Evolutionary conservation across 805 yeast species (phyloP).

Genomic region (Suhomyces xylopsoci): DNA sequence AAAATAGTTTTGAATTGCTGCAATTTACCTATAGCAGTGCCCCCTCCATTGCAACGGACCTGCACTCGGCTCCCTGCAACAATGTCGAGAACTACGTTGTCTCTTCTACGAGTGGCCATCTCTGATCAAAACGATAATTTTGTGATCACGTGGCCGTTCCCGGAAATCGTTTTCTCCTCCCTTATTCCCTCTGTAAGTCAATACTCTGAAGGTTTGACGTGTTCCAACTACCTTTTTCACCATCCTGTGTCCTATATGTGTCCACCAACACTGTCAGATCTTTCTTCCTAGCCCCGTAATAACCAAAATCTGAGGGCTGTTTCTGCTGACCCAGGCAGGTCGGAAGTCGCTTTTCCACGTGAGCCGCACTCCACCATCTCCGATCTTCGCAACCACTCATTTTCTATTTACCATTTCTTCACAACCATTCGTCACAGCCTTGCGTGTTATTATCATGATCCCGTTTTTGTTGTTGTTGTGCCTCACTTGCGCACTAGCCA

Average conservation of each 20-base stretch:
- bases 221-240: not conserved
- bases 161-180: not conserved
- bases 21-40: no score
- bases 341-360: not conserved
- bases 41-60: not conserved
- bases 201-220: no score
- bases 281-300: no score
- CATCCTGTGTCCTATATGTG: not conserved
- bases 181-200: not conserved
- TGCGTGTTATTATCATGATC: not conserved
- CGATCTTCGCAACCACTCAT: not conserved
- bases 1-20: no score
- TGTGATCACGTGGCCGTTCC: not conserved
- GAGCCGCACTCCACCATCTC: not conserved
- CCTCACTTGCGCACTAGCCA: not conserved
- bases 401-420: not conserved
- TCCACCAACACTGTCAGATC: not conserved
- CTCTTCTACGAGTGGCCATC: not conserved
- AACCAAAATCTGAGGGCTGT: not conserved
- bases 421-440: not conserved
- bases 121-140: not conserved
- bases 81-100: not conserved
- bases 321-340: not conserved
- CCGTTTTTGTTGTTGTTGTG: not conserved
- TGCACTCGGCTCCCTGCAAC: not conserved